A percentile compares a stretch with the other conserved stretches of the same genome.
phyloP scores from a whole-genome alignment of 106 monocot genomes.

The Chionographis japonica region DNA sequence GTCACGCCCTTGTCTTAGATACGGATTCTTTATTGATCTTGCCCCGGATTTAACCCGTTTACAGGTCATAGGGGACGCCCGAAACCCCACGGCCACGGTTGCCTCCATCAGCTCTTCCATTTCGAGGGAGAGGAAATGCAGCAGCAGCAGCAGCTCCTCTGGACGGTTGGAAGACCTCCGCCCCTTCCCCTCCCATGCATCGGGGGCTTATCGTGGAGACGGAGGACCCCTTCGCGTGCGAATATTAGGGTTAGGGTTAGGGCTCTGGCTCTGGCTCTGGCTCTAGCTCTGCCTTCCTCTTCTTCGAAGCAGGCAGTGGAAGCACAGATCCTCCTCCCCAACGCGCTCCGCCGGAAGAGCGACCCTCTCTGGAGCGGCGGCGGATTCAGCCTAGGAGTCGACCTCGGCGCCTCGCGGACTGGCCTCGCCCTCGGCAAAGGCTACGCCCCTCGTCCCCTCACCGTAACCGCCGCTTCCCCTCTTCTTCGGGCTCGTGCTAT shows the following conservation, averaged over 20 bases:
- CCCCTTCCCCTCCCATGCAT: too few species aligned
- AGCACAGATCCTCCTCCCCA: slow-evolving; percentile 30
- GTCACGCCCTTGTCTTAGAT: too few species aligned
- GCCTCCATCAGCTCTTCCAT: too few species aligned
- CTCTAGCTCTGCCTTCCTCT: neutral
- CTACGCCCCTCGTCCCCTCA: slow-evolving; percentile 58
- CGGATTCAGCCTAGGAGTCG: slow-evolving; percentile 88
- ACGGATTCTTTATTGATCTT: too few species aligned
- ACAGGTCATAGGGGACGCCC: too few species aligned
- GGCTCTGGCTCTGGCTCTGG: neutral
- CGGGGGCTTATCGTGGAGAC: too few species aligned
- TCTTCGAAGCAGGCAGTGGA: neutral
- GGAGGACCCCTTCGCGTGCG: neutral
- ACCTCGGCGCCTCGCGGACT: slow-evolving; percentile 66
- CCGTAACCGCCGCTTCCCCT: slow-evolving; percentile 21
- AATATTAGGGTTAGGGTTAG: neutral
- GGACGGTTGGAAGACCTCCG: too few species aligned
- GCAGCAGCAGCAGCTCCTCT: too few species aligned
- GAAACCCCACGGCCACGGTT: too few species aligned
- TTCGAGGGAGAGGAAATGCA: too few species aligned
- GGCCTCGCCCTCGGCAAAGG: slow-evolving; percentile 87
- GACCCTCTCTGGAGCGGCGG: slow-evolving; percentile 36
- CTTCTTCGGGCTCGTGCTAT: neutral
- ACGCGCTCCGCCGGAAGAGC: slow-evolving; percentile 48
- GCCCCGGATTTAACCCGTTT: too few species aligned